Base-by-base conservation (phyloP, 805 yeast genomes). In the Cyberlindnera mycetangii region DNA sequence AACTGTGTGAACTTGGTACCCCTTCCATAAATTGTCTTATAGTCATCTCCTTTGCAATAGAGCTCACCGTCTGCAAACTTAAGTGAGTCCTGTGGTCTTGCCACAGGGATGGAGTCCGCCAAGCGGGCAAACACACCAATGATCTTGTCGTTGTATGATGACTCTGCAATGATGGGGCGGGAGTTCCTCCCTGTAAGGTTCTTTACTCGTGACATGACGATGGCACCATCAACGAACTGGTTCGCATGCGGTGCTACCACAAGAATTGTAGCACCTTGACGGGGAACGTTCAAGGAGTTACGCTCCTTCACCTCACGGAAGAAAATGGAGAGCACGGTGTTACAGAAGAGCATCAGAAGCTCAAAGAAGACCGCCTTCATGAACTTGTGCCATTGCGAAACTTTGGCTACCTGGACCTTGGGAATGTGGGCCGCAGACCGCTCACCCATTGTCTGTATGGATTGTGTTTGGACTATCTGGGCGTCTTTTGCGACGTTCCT, bases 231-330 rank as follows among this genome's bases (percentile, higher is more conserved):
- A 27, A 90, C 89, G 60, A 90, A 90, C 66, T 89, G 96, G 64
- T 89, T 89, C 7, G 89, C 89, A 64, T 85, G 90, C 2, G 92
- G 92, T 2, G 90, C 90, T 33, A 83, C 88, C 30, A 85, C 90
- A 55, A 83, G 77, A 44, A 85, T 81, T n/a, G 83, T 78, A 0
- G 90, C 84, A 0, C 84, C 85, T 9, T 69, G 57, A 35, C 71
- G 69, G 2, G 86, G 85, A 27, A 81, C 59, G 39, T 81, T 71
- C 58, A 76, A 81, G 0, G 84, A 83, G 11, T 92, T 92, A 41
- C 89, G 70, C 1, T 86, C 78, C 42, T 85, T 70, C 36, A 85
- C 81, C 58, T 85, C 92, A 47, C 92, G 67, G 65, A 85, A 85
- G 64, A 85, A 85, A 7, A 68, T 68, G 39, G 57, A 52, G 16